Conservation (phyloP, 306 rosid genomes). For the Glycine tomentella region DNA sequence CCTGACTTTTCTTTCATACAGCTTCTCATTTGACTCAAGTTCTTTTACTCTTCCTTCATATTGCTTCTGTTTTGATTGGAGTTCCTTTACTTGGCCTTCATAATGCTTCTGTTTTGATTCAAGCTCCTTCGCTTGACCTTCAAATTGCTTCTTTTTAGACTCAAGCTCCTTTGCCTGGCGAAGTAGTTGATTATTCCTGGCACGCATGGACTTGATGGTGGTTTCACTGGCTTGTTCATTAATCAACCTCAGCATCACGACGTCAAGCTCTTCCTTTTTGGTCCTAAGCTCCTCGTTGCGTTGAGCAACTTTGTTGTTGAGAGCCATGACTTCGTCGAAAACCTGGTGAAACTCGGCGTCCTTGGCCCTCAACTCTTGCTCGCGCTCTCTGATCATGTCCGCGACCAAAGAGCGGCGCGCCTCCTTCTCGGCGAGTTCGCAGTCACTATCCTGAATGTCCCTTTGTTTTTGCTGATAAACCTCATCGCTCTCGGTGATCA, state of each 20-base stretch:
- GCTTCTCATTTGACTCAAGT: constrained; percentile 34
- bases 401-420: background rate
- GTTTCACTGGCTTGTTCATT: background rate
- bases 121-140: background rate
- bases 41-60: background rate
- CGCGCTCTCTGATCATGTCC: constrained; percentile 16
- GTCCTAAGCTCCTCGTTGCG: constrained; percentile 34
- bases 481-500: background rate
- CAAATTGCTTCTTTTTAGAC: background rate
- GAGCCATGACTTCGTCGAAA: background rate
- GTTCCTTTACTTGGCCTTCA: background rate
- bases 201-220: constrained; percentile 20
- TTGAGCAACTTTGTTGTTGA: background rate
- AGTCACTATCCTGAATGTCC: background rate
- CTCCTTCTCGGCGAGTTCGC: constrained; percentile 1
- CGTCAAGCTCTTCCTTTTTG: constrained; percentile 39
- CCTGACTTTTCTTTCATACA: constrained; percentile 20
- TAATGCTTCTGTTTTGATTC: background rate
- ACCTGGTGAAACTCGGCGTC: background rate
- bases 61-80: background rate
- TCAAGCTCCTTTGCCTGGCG: constrained; percentile 17
- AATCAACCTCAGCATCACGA: background rate
- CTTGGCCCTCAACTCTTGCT: constrained; percentile 1
- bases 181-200: constrained; percentile 31
- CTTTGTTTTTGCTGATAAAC: constrained; percentile 19